These are phyloP conservation scores for Macrolepiota dolichaula DNA, from an alignment of 768 basidiomycete species.

Conservation along the genomic window DNA sequence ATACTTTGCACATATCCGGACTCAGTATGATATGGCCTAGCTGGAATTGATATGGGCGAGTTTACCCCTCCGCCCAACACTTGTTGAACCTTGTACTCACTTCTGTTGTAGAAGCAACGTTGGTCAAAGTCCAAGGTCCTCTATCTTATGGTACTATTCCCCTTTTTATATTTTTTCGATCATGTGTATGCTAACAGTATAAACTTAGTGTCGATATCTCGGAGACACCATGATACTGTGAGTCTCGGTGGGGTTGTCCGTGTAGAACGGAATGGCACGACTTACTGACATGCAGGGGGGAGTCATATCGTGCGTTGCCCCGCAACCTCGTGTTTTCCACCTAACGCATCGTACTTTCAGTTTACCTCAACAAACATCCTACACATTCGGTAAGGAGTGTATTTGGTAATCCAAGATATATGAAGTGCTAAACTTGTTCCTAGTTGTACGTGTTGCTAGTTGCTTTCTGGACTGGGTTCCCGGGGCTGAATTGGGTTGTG, in stretches of 20 bases:
- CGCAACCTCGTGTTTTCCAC: neutral
- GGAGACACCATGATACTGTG: conserved; percentile 19
- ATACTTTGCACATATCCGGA: neutral
- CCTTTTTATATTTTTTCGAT: neutral
- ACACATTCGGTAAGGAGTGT: neutral
- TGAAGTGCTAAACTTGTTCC: neutral
- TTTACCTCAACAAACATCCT: neutral
- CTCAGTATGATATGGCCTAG: conserved; percentile 7
- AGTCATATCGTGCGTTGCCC: neutral
- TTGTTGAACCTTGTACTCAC: neutral
- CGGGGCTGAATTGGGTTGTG: neutral
- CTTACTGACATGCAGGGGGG: neutral
- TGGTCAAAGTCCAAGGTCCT: conserved; percentile 23
- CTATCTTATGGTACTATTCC: conserved; percentile 16
- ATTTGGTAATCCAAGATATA: neutral
- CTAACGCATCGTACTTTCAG: neutral
- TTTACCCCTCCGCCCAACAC: neutral
- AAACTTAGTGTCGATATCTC: conserved; percentile 19
- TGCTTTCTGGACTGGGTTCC: neutral
- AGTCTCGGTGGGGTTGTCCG: neutral
- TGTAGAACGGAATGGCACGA: neutral
- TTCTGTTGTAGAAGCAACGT: conserved; percentile 12
- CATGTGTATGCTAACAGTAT: neutral
- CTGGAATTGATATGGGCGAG: conserved; percentile 21
- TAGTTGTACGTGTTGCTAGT: conserved; percentile 3